These are phyloP conservation scores for Brassica balearica DNA, from an alignment of 441 rosid species.

Conservation along the genomic window DNA sequence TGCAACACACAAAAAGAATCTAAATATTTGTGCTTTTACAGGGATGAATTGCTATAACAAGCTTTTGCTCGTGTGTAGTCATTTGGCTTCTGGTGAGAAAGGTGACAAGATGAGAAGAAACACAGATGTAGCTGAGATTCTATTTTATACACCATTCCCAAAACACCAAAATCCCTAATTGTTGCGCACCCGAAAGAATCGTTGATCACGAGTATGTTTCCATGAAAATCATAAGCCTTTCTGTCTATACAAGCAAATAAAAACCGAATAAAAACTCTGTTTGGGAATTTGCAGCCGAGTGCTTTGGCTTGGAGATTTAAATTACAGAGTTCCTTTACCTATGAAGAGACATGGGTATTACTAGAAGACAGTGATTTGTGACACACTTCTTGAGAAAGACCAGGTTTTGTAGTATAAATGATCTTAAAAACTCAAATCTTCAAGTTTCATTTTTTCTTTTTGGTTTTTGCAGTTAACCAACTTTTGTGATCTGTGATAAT, in stretches of 20 bases:
- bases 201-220: too few species aligned
- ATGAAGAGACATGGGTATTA: too few species aligned
- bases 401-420: conserved; percentile 59
- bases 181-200: conserved; percentile 69
- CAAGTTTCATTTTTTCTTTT: background rate
- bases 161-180: conserved; percentile 62
- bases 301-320: too few species aligned
- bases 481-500: conserved; percentile 17
- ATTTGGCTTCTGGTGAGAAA: conserved; percentile 93
- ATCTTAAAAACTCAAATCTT: background rate
- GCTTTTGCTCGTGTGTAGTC: conserved; percentile 92
- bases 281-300: too few species aligned
- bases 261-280: too few species aligned
- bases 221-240: too few species aligned
- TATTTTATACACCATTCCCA: conserved; percentile 71
- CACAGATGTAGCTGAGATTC: conserved; percentile 80
- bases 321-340: too few species aligned
- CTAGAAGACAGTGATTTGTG: conserved; percentile 38
- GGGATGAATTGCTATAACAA: conserved; percentile 80
- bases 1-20: background rate
- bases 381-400: conserved; percentile 69
- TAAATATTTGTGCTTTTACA: conserved; percentile 36
- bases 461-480: background rate
- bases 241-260: too few species aligned
- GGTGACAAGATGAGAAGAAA: conserved; percentile 90